Percentiles rank a stretch among this genome's conserved stretches.
Conservation (phyloP, 163 green algal genomes). For the Scenedesmus sp. region DNA sequence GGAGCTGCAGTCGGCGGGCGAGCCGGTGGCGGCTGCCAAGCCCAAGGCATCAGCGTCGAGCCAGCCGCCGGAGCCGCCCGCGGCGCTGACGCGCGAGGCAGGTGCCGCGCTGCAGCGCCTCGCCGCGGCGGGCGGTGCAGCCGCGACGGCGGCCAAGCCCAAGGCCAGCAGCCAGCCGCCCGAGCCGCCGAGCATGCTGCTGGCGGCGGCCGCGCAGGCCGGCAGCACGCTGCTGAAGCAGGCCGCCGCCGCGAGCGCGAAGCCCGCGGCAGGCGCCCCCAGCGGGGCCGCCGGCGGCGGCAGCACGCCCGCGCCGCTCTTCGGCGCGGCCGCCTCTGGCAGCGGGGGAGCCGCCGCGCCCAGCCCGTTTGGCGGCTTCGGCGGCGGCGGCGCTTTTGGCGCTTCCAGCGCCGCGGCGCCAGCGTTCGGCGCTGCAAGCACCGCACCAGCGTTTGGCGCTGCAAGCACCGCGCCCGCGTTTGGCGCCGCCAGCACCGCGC, state of each 20-base stretch:
- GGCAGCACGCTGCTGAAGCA: conserved; percentile 8
- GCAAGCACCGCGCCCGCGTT: neutral
- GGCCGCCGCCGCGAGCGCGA: neutral
- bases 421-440: conserved; percentile 1
- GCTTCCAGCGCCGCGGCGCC: neutral
- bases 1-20: neutral
- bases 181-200: neutral
- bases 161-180: conserved; percentile 3
- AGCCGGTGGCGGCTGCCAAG: neutral
- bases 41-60: neutral
- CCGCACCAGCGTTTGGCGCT: conserved; percentile 3
- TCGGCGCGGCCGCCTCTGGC: conserved; percentile 1
- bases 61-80: neutral
- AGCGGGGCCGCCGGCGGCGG: neutral
- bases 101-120: neutral
- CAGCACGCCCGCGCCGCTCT: neutral
- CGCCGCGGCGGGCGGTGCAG: neutral
- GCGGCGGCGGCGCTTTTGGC: neutral
- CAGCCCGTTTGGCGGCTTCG: conserved; percentile 7
- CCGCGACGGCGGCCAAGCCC: no score
- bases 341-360: no score
- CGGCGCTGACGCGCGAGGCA: neutral
- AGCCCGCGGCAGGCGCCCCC: conserved; percentile 8
- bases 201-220: conserved; percentile 2
- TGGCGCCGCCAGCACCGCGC: neutral